Evolutionary conservation across 257 asterid genomes (phyloP).

Genomic region (Ocimum tenuiflorum): DNA sequence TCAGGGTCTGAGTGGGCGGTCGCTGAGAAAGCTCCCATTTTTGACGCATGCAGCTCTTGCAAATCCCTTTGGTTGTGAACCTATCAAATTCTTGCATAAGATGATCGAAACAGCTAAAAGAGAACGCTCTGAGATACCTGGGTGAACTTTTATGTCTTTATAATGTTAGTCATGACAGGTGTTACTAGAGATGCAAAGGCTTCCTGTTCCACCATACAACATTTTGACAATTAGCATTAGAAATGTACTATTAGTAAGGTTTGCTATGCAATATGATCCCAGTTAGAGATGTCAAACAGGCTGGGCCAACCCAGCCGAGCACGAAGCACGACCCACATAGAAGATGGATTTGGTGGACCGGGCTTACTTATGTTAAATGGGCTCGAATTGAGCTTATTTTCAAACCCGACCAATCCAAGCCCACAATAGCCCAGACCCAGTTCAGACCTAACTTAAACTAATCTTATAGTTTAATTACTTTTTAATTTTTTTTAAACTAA

Average conservation of each 20-base stretch:
- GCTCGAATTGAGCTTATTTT: no score
- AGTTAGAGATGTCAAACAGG: no score
- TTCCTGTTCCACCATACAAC: neutral
- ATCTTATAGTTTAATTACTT: no score
- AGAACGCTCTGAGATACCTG: constrained; percentile 60
- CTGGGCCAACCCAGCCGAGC: no score
- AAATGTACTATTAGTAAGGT: constrained; percentile 4
- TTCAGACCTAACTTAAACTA: no score
- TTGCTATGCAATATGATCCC: no score
- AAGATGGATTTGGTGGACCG: no score
- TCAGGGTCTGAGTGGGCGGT: constrained; percentile 94
- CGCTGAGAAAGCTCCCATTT: constrained; percentile 93
- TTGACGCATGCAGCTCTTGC: constrained; percentile 80
- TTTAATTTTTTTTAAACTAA: no score
- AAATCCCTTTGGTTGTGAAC: constrained; percentile 50
- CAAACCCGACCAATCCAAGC: no score
- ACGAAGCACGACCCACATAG: no score
- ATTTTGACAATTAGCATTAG: neutral
- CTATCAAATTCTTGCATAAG: constrained; percentile 52
- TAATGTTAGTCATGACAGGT: neutral
- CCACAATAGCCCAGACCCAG: no score
- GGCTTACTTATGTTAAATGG: no score
- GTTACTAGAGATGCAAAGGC: neutral
- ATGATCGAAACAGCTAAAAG: constrained; percentile 65
- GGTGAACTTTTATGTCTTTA: constrained; percentile 27